phyloP scores from a whole-genome alignment of 2,329 filamentous ascomycete genomes.

The Curvularia spicifera region DNA sequence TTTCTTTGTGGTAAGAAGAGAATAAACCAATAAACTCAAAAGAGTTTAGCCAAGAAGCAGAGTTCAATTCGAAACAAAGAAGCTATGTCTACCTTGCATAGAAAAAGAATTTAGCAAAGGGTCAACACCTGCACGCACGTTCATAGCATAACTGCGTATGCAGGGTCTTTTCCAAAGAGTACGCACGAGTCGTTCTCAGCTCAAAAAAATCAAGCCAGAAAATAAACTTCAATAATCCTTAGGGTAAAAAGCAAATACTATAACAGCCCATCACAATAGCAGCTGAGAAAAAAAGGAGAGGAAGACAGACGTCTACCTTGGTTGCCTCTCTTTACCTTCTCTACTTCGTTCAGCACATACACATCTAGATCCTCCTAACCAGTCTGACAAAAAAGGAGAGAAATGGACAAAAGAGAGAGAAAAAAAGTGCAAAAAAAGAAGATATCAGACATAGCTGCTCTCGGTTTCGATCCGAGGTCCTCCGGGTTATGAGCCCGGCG shows the following conservation, averaged over 20 bases:
- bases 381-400: too few species aligned
- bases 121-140: not conserved
- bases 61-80: not conserved
- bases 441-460: constrained; percentile 25
- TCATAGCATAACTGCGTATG: not conserved
- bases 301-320: too few species aligned
- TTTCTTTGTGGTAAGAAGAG: too few species aligned
- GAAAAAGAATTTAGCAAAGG: not conserved
- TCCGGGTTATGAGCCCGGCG: constrained; percentile 49
- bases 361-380: too few species aligned
- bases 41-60: too few species aligned
- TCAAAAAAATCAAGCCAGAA: not conserved
- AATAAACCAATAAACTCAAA: too few species aligned
- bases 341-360: too few species aligned
- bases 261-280: too few species aligned
- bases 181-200: not conserved
- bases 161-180: not conserved
- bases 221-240: not conserved
- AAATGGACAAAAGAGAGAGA: not conserved
- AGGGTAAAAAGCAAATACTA: too few species aligned
- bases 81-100: not conserved
- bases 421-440: constrained; percentile 12
- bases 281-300: too few species aligned
- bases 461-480: constrained; percentile 38
- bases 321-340: too few species aligned